These are phyloP conservation scores for Kwoniella sp. DNA, from an alignment of 768 basidiomycete genomes.

Conservation along the genomic window DNA sequence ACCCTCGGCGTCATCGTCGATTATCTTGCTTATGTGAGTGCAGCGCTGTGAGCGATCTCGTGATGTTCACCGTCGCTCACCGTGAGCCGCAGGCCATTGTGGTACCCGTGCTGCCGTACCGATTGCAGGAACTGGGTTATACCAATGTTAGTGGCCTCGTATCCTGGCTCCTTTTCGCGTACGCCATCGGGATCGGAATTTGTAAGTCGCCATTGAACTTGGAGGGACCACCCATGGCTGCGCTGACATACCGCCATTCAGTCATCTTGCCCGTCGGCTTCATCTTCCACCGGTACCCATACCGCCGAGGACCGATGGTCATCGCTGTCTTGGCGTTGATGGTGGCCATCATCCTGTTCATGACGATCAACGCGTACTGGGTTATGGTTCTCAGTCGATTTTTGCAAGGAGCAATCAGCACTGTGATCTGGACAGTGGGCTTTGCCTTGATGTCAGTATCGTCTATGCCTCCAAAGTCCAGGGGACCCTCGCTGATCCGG, in stretches of 20 bases:
- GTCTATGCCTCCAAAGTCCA: background rate
- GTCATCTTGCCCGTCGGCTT: constrained; percentile 1
- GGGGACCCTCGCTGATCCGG: background rate
- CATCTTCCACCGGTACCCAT: constrained; percentile 3
- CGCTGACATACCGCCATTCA: background rate
- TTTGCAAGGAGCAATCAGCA: constrained; percentile 7
- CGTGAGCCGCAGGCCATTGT: constrained; percentile 13
- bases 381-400: constrained; percentile 14
- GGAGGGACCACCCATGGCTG: background rate
- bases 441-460: constrained; percentile 13
- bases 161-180: constrained; percentile 21
- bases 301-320: constrained; percentile 10
- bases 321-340: constrained; percentile 3
- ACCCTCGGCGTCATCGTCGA: constrained; percentile 20
- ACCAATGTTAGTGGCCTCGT: constrained; percentile 8
- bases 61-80: background rate
- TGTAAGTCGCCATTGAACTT: constrained; percentile 9
- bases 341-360: constrained; percentile 15
- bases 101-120: constrained; percentile 26
- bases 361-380: constrained; percentile 13
- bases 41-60: background rate
- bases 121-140: constrained; percentile 20
- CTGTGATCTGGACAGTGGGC: constrained; percentile 16
- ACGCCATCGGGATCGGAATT: constrained; percentile 11
- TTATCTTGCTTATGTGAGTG: constrained; percentile 22